Percentiles rank a stretch among this genome's conserved stretches.
Evolutionary conservation across 805 yeast genomes (phyloP).

Genomic region (Suhomyces sp.): DNA sequence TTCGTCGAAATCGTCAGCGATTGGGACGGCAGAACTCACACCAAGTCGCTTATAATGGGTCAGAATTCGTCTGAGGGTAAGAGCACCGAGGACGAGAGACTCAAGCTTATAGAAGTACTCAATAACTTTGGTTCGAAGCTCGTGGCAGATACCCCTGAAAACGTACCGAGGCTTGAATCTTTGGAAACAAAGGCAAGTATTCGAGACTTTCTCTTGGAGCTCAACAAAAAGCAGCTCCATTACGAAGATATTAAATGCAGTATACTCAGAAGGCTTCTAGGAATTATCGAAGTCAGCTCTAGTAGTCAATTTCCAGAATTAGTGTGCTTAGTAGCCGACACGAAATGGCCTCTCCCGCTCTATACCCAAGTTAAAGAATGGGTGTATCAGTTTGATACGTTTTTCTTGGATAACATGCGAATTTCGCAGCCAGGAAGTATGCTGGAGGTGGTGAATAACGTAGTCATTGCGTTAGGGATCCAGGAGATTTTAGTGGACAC

Average conservation of each 20-base stretch:
- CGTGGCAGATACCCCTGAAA: conserved; percentile 1
- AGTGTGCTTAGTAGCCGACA: conserved; percentile 33
- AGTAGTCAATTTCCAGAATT: background rate
- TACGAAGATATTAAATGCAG: conserved; percentile 21
- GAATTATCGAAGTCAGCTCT: conserved; percentile 1
- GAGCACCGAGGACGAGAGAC: conserved; percentile 26
- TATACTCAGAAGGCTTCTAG: conserved; percentile 26
- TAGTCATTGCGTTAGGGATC: conserved; percentile 34
- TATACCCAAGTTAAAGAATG: conserved; percentile 33
- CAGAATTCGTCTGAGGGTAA: conserved; percentile 6
- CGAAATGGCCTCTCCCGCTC: conserved; percentile 38
- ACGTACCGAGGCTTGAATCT: conserved; percentile 8
- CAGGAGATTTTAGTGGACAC: conserved; percentile 48
- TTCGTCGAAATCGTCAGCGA: conserved; percentile 23
- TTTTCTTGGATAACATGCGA: conserved; percentile 11
- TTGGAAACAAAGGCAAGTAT: conserved; percentile 15
- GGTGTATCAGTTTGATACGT: conserved; percentile 30
- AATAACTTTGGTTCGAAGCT: conserved; percentile 23
- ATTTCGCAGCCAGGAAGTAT: background rate
- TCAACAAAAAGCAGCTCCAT: conserved; percentile 13
- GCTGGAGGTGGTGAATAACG: conserved; percentile 2
- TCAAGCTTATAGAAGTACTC: conserved; percentile 35
- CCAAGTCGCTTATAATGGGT: conserved; percentile 15
- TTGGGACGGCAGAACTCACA: conserved; percentile 24
- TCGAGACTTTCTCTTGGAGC: conserved; percentile 10